Evolutionary conservation across 2,329 filamentous ascomycete genomes (phyloP).

Genomic region (Hypomyces perniciosus): DNA sequence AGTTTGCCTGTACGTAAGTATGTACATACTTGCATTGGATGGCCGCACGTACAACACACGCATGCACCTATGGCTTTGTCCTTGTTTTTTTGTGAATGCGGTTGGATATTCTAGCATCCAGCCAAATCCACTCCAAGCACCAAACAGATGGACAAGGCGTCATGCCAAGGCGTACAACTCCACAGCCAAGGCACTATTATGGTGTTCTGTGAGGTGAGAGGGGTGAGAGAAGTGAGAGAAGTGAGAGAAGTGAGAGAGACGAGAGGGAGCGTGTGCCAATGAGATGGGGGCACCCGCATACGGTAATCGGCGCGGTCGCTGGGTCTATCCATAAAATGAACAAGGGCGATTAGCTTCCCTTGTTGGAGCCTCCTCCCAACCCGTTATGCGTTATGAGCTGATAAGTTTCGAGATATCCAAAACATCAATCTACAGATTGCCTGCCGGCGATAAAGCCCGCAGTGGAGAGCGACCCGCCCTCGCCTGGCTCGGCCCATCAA

Average conservation of each 20-base stretch:
- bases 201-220: background rate
- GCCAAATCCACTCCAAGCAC: background rate
- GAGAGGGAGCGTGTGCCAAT: background rate
- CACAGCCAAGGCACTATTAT: constrained; percentile 3
- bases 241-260: constrained; percentile 3
- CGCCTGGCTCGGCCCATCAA: constrained; percentile 18
- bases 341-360: constrained; percentile 14
- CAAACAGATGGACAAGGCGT: constrained; percentile 1
- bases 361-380: background rate
- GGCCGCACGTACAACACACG: background rate
- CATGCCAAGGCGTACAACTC: constrained; percentile 3
- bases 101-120: background rate
- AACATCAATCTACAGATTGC: constrained; percentile 22
- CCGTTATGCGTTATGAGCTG: constrained; percentile 1
- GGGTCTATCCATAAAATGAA: constrained; percentile 12
- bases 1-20: background rate
- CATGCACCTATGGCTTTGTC: background rate
- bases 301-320: constrained; percentile 1
- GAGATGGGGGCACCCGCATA: constrained; percentile 1
- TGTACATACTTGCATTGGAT: background rate
- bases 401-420: constrained; percentile 17
- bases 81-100: constrained; percentile 2
- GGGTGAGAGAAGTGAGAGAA: constrained; percentile 3
- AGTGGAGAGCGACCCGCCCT: constrained; percentile 18
- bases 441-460: constrained; percentile 13